Evolutionary conservation across 2,329 filamentous ascomycete genomes (phyloP).

Genomic region (Fusarium secorum): DNA sequence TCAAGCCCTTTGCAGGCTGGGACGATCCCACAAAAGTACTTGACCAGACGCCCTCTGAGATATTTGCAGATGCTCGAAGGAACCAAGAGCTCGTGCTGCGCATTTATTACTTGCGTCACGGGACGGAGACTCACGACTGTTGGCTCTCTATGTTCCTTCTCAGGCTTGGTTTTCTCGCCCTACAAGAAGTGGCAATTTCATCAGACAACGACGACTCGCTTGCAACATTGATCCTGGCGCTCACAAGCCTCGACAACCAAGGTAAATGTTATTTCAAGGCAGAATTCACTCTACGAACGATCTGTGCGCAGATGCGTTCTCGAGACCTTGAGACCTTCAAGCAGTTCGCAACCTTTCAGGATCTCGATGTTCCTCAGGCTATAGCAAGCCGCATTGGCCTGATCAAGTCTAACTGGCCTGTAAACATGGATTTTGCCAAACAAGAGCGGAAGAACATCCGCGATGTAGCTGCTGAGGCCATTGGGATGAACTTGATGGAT

Average conservation of each 20-base stretch:
- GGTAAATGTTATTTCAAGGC: neutral
- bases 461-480: neutral
- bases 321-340: neutral
- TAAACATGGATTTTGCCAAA: neutral
- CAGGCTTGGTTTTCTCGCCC: neutral
- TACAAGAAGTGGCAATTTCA: neutral
- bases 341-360: neutral
- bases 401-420: neutral
- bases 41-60: neutral
- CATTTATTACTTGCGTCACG: neutral
- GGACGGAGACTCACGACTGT: neutral
- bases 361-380: neutral
- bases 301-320: neutral
- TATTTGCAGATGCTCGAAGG: neutral
- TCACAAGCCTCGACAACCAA: neutral
- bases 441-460: neutral
- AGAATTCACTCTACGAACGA: neutral
- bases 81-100: neutral
- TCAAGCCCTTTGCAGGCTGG: neutral
- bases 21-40: neutral
- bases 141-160: neutral
- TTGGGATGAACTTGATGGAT: neutral
- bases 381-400: neutral
- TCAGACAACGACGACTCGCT: neutral
- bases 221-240: neutral